Base-by-base conservation (phyloP, 75 land plant genomes). In the Larix kaempferi region DNA sequence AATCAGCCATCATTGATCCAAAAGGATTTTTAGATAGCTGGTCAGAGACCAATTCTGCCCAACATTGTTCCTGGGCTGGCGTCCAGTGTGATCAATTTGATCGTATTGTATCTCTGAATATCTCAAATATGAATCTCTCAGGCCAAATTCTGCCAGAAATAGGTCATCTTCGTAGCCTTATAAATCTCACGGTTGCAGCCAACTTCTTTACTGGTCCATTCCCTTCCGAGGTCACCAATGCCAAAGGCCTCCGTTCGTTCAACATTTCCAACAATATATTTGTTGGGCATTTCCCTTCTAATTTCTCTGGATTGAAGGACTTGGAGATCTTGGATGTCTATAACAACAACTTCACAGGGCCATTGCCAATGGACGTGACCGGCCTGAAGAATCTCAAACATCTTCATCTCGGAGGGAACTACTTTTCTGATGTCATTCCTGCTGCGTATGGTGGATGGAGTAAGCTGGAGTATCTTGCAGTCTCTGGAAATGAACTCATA, bases 211-310 rank as follows among this genome's bases (percentile, higher is more conserved):
- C 75, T 7, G 89, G 75, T 6, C 33, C 26, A 0, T 74, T 87
- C 29, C 89, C 89, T 22, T 29, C 71, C 14, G 78, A 58, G 29
- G 27, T 93, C 62, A 78, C 96, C 39, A 81, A 29, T 55, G 44
- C 16, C 21, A 25, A 21, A 63, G 84, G 66, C 44, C 79, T 22
- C 27, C 74, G 2, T 26, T 87, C 25, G 72, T 29, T 87, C 71
- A 87, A 87, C 56, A 76, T 87, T 11, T 84, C 89, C 78, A 84
- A 81, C 81, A 87, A 87, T 71, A 78, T 65, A 39, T 85, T 85
- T 76, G 77, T 62, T 2, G 71, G 64, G 1, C 57, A 39, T 78
- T 71, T 67, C 76, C 85, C 78, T n/a, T 14, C 19, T 5, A 6
- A 19, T 6, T 37, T 16, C 27, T 23, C 79, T 2, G 23, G 26